Percentiles rank a stretch among this genome's conserved stretches.
Conservation (phyloP, 169 alveolate genomes). For the Plasmodium knowlesi region DNA sequence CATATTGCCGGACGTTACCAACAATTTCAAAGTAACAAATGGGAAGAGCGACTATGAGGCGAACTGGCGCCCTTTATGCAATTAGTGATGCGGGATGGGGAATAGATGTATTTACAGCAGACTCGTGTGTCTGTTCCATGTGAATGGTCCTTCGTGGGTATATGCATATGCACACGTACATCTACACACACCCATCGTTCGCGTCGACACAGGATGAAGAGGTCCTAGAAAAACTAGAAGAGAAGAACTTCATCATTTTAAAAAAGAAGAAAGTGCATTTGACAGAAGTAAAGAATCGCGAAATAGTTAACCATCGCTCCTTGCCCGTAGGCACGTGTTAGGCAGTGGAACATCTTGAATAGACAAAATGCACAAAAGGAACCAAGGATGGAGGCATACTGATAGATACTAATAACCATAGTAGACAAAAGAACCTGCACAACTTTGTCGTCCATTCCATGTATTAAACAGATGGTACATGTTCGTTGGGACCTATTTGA, state of each 20-base stretch:
- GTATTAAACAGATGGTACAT: neutral
- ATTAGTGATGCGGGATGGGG: neutral
- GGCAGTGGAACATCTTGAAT: neutral
- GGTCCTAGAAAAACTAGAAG: constrained; percentile 63
- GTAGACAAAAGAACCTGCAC: neutral
- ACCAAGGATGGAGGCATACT: neutral
- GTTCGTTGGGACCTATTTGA: neutral
- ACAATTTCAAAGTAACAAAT: constrained; percentile 59
- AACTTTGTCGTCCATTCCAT: neutral
- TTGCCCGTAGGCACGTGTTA: neutral
- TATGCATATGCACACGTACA: constrained; percentile 8
- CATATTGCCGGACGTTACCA: constrained; percentile 72
- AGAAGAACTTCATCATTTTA: constrained; percentile 58
- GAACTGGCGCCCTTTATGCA: neutral
- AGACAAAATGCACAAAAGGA: neutral
- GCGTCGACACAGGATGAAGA: constrained; percentile 62
- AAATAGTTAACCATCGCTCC: neutral
- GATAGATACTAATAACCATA: neutral
- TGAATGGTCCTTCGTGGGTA: too few relatives aligned
- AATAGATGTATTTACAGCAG: neutral
- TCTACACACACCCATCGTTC: neutral
- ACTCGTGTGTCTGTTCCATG: too few relatives aligned
- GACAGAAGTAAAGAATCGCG: constrained; percentile 35
- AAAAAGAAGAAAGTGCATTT: constrained; percentile 64
- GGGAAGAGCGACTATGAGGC: neutral